Base-by-base conservation (phyloP, 495 filamentous ascomycete genomes). In the Stereocaulon alpinum region DNA sequence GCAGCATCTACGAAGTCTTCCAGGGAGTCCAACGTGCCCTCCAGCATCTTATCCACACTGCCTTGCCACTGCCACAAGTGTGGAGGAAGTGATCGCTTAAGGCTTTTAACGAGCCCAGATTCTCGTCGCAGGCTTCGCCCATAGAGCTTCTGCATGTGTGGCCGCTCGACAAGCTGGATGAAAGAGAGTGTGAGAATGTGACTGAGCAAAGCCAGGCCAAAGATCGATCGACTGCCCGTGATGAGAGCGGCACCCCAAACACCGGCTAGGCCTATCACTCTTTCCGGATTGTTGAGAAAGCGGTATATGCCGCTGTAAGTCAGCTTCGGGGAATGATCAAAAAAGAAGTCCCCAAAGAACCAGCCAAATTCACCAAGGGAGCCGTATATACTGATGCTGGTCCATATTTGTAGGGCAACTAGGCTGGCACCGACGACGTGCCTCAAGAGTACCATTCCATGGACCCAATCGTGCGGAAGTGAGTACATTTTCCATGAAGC, bases 321-420 rank as follows among this genome's bases (percentile, higher is more conserved):
- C 51, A 97, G 79, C 66, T 95, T 94, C 22, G 82, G 85, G 11
- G 83, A 81, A 48, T 85, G 83, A 53, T 85, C 80, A 63, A 95
- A 90, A 73, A 96, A 96, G 76, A 98, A 98, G 70, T 98, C 93
- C 14, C 93, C 93, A 66, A 89, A 98, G 77, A 97, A 98, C 93
- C 94, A 98, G 63, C 94, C 94, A 68, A 96, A 97, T 68, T 98
- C 93, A 45, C 92, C 92, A 2, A 97, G 84, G 6, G 92, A 96
- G 17, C 96, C 90, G 72, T 96, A 95, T 60, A 97, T 94, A 70
- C 91, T 95, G 61, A 88, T 72, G 5, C 87, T 85, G 4, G 92
- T 96, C 94, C 94, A 98, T 12, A 92, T 72, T 68, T 98, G 93
- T 49, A 98, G 78, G 15, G 86, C 82, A 55, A 96, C 82, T 58